A percentile compares a stretch with the other conserved stretches of the same genome.
Evolutionary conservation across 192 early-diverging fungal genomes (phyloP).

Genomic region (Linnemannia schmuckeri): DNA sequence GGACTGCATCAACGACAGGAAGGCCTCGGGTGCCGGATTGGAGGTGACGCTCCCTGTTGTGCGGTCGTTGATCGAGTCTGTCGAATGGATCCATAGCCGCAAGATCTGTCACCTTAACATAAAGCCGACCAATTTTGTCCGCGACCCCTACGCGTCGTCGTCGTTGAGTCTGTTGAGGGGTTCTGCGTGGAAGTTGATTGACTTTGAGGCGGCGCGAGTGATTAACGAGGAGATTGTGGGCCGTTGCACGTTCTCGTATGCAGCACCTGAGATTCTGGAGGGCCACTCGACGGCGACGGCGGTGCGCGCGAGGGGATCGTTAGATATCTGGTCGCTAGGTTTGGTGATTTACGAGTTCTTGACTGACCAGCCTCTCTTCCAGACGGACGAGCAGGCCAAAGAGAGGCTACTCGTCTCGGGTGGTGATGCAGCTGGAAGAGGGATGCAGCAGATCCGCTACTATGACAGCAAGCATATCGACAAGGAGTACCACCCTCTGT

Average conservation of each 20-base stretch:
- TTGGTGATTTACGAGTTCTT: constrained; percentile 60
- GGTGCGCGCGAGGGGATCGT: constrained; percentile 53
- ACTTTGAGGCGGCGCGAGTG: constrained; percentile 66
- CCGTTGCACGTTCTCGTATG: constrained; percentile 62
- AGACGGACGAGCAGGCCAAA: constrained; percentile 44
- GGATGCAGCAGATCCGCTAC: constrained; percentile 28
- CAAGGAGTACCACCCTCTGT: constrained; percentile 16
- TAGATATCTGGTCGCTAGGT: constrained; percentile 65
- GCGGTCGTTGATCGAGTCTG: constrained; percentile 42
- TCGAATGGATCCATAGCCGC: constrained; percentile 39
- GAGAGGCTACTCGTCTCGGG: constrained; percentile 9
- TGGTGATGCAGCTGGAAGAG: neutral
- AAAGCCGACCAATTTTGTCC: constrained; percentile 51
- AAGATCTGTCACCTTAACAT: constrained; percentile 54
- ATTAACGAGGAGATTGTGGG: constrained; percentile 65
- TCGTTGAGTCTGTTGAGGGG: neutral
- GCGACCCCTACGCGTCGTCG: constrained; percentile 39
- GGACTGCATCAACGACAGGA: constrained; percentile 30
- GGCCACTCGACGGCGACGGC: constrained; percentile 49
- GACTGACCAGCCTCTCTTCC: constrained; percentile 44
- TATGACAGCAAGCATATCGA: constrained; percentile 29
- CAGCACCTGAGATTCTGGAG: constrained; percentile 58
- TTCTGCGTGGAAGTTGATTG: constrained; percentile 62
- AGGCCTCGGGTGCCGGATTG: constrained; percentile 18
- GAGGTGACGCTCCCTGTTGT: constrained; percentile 46